These are phyloP conservation scores for Aschersonia sp. DNA, from an alignment of 2,329 filamentous ascomycete genomes.

Conservation along the genomic window DNA sequence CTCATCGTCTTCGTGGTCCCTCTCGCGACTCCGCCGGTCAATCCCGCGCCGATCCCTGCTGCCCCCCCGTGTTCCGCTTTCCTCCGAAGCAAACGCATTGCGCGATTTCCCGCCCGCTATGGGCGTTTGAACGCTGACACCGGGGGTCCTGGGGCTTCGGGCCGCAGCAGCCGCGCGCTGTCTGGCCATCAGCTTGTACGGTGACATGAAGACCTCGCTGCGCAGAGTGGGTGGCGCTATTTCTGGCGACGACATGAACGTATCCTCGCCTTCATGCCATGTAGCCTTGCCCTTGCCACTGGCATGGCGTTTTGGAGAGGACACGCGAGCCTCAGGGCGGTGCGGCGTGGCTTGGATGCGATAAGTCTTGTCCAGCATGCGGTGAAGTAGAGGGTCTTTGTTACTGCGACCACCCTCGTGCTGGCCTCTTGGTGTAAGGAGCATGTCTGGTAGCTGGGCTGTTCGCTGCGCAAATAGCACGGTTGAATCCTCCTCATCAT, in stretches of 20 bases:
- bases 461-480: conserved; percentile 36
- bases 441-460: conserved; percentile 44
- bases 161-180: conserved; percentile 24
- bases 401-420: conserved; percentile 15
- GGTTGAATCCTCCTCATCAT: conserved; percentile 31
- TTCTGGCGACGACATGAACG: conserved; percentile 60
- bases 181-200: conserved; percentile 34
- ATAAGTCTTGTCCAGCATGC: conserved; percentile 90
- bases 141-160: conserved; percentile 53
- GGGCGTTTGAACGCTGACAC: conserved; percentile 76
- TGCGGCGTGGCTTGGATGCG: conserved; percentile 86
- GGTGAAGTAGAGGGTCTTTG: conserved; percentile 73
- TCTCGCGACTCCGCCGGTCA: not conserved
- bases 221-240: conserved; percentile 71
- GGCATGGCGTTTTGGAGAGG: conserved; percentile 24
- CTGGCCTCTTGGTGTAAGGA: conserved; percentile 37
- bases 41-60: too few species aligned
- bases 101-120: conserved; percentile 30
- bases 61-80: not conserved
- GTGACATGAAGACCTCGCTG: conserved; percentile 74
- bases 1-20: conserved; percentile 38
- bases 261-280: conserved; percentile 32
- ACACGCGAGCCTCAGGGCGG: conserved; percentile 31
- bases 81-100: conserved; percentile 29
- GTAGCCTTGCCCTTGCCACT: conserved; percentile 18